Percentiles rank a stretch among this genome's conserved stretches.
Conservation (phyloP, 495 filamentous ascomycete genomes). For the Neurospora sp. region DNA sequence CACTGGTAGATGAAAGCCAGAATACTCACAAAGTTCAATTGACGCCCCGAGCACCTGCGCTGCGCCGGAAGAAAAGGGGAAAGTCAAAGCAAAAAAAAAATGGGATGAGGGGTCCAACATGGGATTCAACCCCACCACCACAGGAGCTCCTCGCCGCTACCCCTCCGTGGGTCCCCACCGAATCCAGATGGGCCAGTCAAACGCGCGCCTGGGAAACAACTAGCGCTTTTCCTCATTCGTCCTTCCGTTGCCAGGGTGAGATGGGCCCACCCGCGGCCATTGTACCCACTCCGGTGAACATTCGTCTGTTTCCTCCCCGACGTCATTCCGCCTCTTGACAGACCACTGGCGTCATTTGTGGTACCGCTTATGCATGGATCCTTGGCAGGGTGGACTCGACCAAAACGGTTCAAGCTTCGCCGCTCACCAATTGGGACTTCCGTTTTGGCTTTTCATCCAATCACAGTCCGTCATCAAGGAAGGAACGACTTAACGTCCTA, state of each 20-base stretch:
- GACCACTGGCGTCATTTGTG: slow-evolving; percentile 10
- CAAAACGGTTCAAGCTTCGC: background rate
- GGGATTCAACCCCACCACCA: background rate
- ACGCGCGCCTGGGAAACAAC: background rate
- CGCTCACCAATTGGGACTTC: background rate
- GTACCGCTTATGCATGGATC: slow-evolving; percentile 11
- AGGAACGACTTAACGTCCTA: background rate
- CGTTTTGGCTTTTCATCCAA: background rate
- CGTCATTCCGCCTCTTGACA: slow-evolving; percentile 11
- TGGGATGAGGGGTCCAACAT: background rate
- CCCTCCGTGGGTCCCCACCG: background rate
- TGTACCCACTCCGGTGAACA: background rate
- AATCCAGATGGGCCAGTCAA: background rate
- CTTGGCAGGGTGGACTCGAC: background rate
- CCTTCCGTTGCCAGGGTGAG: background rate
- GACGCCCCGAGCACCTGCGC: background rate
- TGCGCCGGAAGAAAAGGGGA: background rate
- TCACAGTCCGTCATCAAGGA: background rate
- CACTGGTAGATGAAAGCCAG: background rate
- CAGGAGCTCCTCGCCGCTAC: background rate
- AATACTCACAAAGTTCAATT: background rate
- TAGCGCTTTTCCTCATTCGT: background rate
- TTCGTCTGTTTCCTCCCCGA: slow-evolving; percentile 7
- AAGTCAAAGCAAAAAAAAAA: background rate
- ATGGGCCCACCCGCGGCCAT: background rate